phyloP scores from a whole-genome alignment of 495 filamentous ascomycete genomes.

The Lophiostoma macrostomum region DNA sequence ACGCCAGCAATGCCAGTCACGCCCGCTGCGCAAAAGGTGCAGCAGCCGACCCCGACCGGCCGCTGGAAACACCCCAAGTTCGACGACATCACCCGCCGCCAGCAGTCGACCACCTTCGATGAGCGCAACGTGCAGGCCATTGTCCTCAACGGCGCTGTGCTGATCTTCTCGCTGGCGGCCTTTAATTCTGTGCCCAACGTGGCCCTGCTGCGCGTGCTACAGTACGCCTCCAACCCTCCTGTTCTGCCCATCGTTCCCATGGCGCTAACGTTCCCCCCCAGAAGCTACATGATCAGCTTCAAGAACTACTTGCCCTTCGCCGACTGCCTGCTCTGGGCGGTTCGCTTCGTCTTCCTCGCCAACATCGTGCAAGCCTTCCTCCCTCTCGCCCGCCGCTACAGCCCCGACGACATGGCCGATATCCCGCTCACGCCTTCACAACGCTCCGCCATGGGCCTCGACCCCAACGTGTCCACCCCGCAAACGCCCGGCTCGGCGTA shows the following conservation, averaged over 20 bases:
- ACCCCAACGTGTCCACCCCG: constrained; percentile 70
- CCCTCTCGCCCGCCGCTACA: constrained; percentile 60
- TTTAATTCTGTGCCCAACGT: neutral
- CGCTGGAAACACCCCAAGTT: constrained; percentile 32
- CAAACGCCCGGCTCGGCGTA: constrained; percentile 53
- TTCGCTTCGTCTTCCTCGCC: constrained; percentile 59
- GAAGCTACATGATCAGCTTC: constrained; percentile 15
- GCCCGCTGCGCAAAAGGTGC: constrained; percentile 18
- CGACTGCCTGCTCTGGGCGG: neutral
- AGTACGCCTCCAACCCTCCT: constrained; percentile 29
- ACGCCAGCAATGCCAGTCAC: constrained; percentile 22
- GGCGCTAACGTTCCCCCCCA: too few species aligned
- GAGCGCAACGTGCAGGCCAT: constrained; percentile 26
- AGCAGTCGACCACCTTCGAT: constrained; percentile 31
- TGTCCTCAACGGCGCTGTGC: constrained; percentile 17
- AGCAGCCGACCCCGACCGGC: constrained; percentile 23
- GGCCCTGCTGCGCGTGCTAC: constrained; percentile 1
- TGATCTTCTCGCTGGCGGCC: constrained; percentile 15
- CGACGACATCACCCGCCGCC: constrained; percentile 33
- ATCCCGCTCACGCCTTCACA: constrained; percentile 90
- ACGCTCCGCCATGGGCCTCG: constrained; percentile 76
- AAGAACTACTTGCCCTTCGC: constrained; percentile 1
- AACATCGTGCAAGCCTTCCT: constrained; percentile 65
- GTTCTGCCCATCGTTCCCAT: too few species aligned
- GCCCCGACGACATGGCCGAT: constrained; percentile 73